Evolutionary conservation across 306 rosid genomes (phyloP).

Genomic region (Glycyrrhiza uralensis): DNA sequence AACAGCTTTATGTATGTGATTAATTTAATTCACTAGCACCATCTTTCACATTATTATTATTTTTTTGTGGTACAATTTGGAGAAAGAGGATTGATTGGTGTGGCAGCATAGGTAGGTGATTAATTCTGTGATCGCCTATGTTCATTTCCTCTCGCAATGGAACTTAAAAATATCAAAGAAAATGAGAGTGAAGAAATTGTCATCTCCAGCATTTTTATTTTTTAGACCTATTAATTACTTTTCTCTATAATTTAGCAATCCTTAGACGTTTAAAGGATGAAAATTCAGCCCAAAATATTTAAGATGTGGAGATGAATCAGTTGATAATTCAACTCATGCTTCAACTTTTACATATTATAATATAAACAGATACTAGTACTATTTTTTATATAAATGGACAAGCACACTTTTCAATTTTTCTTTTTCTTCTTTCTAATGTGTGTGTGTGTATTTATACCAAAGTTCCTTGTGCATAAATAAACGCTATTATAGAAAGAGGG

Average conservation of each 20-base stretch:
- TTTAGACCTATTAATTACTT: not conserved
- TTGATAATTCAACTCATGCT: no score
- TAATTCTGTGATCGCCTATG: no score
- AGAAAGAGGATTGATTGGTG: constrained; percentile 24
- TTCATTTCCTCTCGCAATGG: no score
- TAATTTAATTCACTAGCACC: constrained; percentile 15
- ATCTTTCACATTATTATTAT: constrained; percentile 19
- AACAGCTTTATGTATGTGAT: constrained; percentile 22
- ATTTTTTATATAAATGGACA: not conserved
- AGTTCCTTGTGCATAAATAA: not conserved
- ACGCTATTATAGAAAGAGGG: not conserved
- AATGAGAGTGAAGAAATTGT: constrained; percentile 17
- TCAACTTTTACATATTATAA: no score
- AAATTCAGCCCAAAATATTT: not conserved
- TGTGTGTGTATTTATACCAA: no score
- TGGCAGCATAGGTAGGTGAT: not conserved
- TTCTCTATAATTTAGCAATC: not conserved
- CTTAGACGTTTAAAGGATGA: not conserved
- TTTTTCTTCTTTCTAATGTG: not conserved
- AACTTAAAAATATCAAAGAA: no score
- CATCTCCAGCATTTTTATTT: constrained; percentile 9
- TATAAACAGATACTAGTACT: no score
- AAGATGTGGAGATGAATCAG: no score
- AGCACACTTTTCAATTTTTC: not conserved
- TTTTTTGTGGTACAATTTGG: constrained; percentile 22